Conservation (phyloP, 1,284 basidiomycete species). For the Ustilago tritici region DNA sequence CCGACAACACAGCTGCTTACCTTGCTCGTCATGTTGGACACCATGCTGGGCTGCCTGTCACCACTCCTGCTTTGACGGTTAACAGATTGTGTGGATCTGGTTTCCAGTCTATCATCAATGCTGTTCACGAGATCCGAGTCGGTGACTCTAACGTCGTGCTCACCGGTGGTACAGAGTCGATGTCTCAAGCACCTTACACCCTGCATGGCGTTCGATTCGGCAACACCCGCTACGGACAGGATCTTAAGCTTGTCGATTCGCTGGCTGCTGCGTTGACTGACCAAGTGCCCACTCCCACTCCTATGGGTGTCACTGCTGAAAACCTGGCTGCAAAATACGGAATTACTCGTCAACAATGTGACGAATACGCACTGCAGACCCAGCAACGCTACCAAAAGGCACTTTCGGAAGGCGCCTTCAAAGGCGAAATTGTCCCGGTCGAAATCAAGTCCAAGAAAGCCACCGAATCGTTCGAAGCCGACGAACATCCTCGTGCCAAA, state of each 20-base stretch:
- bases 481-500: slow-evolving; percentile 77
- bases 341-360: slow-evolving; percentile 87
- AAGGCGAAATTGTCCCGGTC: slow-evolving; percentile 70
- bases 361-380: slow-evolving; percentile 72
- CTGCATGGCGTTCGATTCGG: slow-evolving; percentile 70
- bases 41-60: slow-evolving; percentile 77
- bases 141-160: slow-evolving; percentile 88
- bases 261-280: slow-evolving; percentile 73
- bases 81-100: slow-evolving; percentile 94
- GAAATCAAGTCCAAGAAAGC: slow-evolving; percentile 68
- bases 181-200: slow-evolving; percentile 85
- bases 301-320: slow-evolving; percentile 83
- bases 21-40: slow-evolving; percentile 95
- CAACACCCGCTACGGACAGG: slow-evolving; percentile 71
- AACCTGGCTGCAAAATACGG: slow-evolving; percentile 83
- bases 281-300: slow-evolving; percentile 72
- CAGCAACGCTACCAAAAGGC: slow-evolving; percentile 71
- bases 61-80: slow-evolving; percentile 73
- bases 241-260: slow-evolving; percentile 74
- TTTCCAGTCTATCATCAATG: slow-evolving; percentile 93
- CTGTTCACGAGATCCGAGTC: slow-evolving; percentile 86
- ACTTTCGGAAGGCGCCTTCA: slow-evolving; percentile 71
- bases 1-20: slow-evolving; percentile 79
- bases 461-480: slow-evolving; percentile 65
- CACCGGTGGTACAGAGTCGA: slow-evolving; percentile 97